Evolutionary conservation across 352 stramenopile species (phyloP), one percentile per base, ranked within the genome.

Genomic region (Lagenidium giganteum): DNA sequence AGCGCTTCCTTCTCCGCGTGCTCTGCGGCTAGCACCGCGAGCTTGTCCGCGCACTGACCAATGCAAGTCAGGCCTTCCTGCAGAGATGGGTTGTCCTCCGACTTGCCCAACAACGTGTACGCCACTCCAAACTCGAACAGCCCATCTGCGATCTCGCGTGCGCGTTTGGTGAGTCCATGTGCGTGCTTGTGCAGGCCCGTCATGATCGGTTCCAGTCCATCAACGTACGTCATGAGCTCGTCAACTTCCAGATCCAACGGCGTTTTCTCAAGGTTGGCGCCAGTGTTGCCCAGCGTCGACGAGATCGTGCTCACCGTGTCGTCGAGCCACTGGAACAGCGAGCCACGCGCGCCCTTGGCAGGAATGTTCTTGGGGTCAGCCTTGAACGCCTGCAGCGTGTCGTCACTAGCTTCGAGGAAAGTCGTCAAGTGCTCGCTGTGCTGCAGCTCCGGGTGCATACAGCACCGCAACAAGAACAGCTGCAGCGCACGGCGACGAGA

Each of bases 51-150:
- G 12, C 92, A 97, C 18, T 95, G 68, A 27, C 94, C 94, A 51
- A 98, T 88, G 37, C 97, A 74, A 33, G 75, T 77, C 22, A 98
- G 61, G 14, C 88, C 95, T 55, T 92, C 77, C 34, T 97, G 93
- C 24, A 98, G 59, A 35, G 80, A 93, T 51, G 86, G 73, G 24
- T 92, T 95, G 43, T 98, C 95, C 51, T 95, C 81, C 0, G 87
- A 90, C 47, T 98, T 96, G 20, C 92, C 93, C 7, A 98, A 58
- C 28, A 98, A 64, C 54, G 96, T 96, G 58, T 98, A 98, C 25
- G 95, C 85, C 25, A 98, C 78, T 17, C 95, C 94, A 66, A 98
- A 98, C 64, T 98, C 95, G 58, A 98, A 98, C 2, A 98, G 60
- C 13, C 93, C 94, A 43, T 98, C 95, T 2, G 95, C 92, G 42